These are phyloP conservation scores for Harringtonia lauricola DNA, from an alignment of 2,329 filamentous ascomycete genomes.

Conservation along the genomic window DNA sequence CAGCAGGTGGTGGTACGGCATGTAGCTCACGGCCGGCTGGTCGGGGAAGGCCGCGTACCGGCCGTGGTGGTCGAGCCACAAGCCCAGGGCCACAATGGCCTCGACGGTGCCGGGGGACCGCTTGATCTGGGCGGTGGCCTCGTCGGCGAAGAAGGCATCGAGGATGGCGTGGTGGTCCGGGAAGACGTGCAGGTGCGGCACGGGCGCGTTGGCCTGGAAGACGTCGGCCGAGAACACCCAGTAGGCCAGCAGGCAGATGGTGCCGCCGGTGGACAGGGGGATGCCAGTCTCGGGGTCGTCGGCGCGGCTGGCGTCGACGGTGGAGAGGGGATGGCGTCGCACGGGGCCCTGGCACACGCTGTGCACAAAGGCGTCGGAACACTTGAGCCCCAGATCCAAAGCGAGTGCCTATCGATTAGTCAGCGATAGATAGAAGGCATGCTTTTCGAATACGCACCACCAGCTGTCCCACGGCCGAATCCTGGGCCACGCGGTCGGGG, in stretches of 20 bases:
- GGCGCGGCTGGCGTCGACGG: slow-evolving; percentile 9
- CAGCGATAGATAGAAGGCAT: background rate
- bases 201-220: slow-evolving; percentile 44
- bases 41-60: slow-evolving; percentile 16
- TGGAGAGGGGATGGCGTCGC: slow-evolving; percentile 31
- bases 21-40: slow-evolving; percentile 28
- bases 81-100: slow-evolving; percentile 45
- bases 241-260: slow-evolving; percentile 48
- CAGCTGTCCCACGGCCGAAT: slow-evolving; percentile 61
- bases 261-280: slow-evolving; percentile 46
- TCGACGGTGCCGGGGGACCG: slow-evolving; percentile 45
- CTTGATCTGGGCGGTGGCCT: slow-evolving; percentile 36
- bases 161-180: slow-evolving; percentile 47
- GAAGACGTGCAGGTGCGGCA: slow-evolving; percentile 45
- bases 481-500: slow-evolving; percentile 46
- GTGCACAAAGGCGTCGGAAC: slow-evolving; percentile 33
- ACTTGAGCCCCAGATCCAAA: slow-evolving; percentile 46
- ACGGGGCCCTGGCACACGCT: slow-evolving; percentile 30
- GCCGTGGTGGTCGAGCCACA: slow-evolving; percentile 43
- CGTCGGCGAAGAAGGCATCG: slow-evolving; percentile 38
- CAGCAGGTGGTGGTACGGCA: slow-evolving; percentile 49
- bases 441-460: slow-evolving; percentile 32
- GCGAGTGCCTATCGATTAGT: slow-evolving; percentile 41
- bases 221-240: slow-evolving; percentile 51
- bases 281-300: slow-evolving; percentile 27